Conservation (phyloP, 2,329 filamentous ascomycete genomes). For the Teratosphaeria zuluensis region DNA sequence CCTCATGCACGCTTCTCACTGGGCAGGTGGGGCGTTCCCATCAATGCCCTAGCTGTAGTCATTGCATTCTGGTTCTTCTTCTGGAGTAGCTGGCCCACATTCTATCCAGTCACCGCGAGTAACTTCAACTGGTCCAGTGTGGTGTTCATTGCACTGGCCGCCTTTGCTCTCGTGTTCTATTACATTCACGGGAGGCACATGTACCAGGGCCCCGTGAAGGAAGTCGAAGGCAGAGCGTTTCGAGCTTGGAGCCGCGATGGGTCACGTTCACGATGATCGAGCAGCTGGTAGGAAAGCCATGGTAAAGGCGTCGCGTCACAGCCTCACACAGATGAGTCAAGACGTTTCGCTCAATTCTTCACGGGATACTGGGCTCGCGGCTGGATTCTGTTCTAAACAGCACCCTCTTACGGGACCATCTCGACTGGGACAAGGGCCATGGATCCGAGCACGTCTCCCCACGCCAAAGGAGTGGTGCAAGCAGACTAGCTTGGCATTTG, state of each 20-base stretch:
- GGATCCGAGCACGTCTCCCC: too few species aligned
- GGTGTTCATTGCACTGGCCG: slow-evolving; percentile 26
- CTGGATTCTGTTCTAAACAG: too few species aligned
- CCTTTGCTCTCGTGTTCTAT: slow-evolving; percentile 3
- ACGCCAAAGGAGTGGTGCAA: too few species aligned
- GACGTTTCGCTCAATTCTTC: too few species aligned
- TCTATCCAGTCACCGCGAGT: slow-evolving; percentile 24
- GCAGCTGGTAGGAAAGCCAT: too few species aligned
- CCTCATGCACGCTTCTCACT: slow-evolving; percentile 30
- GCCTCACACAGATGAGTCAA: too few species aligned
- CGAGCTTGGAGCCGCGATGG: neutral
- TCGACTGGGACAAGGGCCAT: too few species aligned
- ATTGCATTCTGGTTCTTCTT: slow-evolving; percentile 29
- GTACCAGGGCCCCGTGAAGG: slow-evolving; percentile 4
- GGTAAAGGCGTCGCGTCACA: too few species aligned
- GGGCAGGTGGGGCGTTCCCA: slow-evolving; percentile 25
- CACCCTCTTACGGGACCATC: too few species aligned
- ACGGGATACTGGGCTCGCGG: too few species aligned
- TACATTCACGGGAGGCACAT: slow-evolving; percentile 1
- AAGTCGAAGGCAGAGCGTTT: slow-evolving; percentile 2
- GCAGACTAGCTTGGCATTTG: too few species aligned
- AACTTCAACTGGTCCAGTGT: slow-evolving; percentile 44
- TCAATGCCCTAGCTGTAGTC: slow-evolving; percentile 28
- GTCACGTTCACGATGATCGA: neutral
- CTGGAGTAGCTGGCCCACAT: slow-evolving; percentile 34